These are phyloP conservation scores for Favolaschia claudopus DNA, from an alignment of 768 basidiomycete genomes.

Conservation along the genomic window DNA sequence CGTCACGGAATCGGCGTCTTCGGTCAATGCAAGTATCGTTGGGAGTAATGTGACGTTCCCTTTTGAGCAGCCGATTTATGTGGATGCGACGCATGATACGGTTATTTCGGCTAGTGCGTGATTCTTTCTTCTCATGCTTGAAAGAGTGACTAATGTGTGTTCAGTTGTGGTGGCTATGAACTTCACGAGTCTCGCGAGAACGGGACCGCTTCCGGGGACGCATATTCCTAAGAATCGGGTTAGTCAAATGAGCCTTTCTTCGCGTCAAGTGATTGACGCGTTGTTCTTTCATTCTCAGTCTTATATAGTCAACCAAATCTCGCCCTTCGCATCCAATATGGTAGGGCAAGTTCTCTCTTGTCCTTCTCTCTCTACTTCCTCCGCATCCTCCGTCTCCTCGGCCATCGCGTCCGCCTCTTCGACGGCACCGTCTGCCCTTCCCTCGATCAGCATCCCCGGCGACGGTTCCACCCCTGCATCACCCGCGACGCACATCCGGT, in stretches of 20 bases:
- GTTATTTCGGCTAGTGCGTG: constrained; percentile 67
- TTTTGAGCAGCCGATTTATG: constrained; percentile 65
- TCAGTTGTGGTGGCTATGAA: constrained; percentile 77
- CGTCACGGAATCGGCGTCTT: constrained; percentile 62
- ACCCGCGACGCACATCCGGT: constrained; percentile 39
- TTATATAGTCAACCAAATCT: constrained; percentile 40
- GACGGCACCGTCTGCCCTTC: too few species aligned
- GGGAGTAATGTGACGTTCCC: constrained; percentile 61
- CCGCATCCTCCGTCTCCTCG: neutral
- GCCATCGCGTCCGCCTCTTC: too few species aligned
- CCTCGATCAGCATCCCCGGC: too few species aligned
- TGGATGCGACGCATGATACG: constrained; percentile 80
- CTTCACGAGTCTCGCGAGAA: constrained; percentile 65
- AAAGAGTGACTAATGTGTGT: neutral
- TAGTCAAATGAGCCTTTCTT: constrained; percentile 36
- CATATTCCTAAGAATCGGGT: constrained; percentile 64
- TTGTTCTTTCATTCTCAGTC: constrained; percentile 41
- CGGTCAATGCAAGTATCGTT: constrained; percentile 74
- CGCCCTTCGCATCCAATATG: constrained; percentile 44
- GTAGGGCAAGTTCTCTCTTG: constrained; percentile 59
- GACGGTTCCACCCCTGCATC: neutral
- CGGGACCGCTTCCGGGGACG: constrained; percentile 68
- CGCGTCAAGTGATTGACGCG: constrained; percentile 40
- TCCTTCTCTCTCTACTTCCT: constrained; percentile 23
- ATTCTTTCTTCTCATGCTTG: neutral